phyloP scores from a whole-genome alignment of 169 alveolate species.

The Cryptosporidium baileyi region DNA sequence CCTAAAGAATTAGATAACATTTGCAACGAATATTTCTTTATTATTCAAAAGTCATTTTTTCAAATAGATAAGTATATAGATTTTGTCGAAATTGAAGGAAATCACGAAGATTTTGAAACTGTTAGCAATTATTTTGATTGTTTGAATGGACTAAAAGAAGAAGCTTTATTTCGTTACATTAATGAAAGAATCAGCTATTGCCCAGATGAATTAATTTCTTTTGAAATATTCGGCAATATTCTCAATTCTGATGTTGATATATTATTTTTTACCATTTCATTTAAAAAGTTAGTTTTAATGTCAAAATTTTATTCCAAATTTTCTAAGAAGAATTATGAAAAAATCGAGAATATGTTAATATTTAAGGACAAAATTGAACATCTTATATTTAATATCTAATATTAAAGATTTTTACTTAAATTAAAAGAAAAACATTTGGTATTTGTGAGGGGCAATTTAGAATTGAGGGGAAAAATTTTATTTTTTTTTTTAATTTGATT shows the following conservation, averaged over 20 bases:
- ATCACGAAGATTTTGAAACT: too few species aligned
- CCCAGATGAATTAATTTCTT: not conserved
- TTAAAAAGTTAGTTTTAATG: not conserved
- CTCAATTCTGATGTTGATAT: constrained; percentile 1
- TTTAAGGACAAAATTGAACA: not conserved
- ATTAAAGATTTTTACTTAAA: not conserved
- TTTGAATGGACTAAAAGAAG: too few species aligned
- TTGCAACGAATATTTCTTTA: constrained; percentile 15
- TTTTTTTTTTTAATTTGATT: not conserved
- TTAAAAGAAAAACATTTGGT: not conserved
- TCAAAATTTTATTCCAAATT: too few species aligned
- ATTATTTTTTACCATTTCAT: not conserved
- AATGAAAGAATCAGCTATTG: not conserved
- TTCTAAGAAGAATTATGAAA: too few species aligned
- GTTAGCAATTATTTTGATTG: too few species aligned
- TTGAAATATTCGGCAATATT: constrained; percentile 22
- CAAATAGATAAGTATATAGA: not conserved
- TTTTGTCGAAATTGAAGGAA: too few species aligned
- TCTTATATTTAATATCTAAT: not conserved
- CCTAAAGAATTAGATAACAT: constrained; percentile 48
- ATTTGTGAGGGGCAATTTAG: constrained; percentile 21
- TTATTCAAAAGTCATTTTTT: not conserved
- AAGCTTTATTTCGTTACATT: not conserved
- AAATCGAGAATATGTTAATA: not conserved
- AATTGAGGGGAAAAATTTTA: not conserved